Evolutionary conservation across 129 eudicot genomes (phyloP).

Genomic region (Chrysanthemum makinoi): DNA sequence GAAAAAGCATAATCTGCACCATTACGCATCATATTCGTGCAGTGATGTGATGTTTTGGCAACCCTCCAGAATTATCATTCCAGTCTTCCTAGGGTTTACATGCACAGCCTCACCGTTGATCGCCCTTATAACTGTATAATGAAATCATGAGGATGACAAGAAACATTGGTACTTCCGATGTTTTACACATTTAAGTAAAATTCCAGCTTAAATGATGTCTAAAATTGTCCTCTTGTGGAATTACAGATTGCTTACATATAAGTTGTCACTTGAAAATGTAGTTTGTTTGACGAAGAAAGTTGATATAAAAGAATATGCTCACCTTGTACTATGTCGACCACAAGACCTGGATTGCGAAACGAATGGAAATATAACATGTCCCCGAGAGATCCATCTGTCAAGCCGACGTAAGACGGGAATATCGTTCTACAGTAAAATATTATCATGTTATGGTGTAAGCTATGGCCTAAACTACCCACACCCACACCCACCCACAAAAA

Average conservation of each 20-base stretch:
- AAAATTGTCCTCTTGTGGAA: background rate
- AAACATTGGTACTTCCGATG: background rate
- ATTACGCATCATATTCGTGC: slow-evolving; percentile 97
- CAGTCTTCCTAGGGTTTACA: slow-evolving; percentile 80
- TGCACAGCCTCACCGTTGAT: slow-evolving; percentile 86
- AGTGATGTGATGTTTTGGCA: slow-evolving; percentile 95
- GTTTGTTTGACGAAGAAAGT: slow-evolving; percentile 14
- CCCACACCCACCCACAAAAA: too few relatives aligned
- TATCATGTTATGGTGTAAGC: slow-evolving; percentile 3
- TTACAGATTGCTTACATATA: background rate
- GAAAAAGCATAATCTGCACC: slow-evolving; percentile 90
- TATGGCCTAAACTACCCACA: background rate
- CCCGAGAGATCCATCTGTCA: slow-evolving; percentile 92
- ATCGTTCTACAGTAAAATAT: slow-evolving; percentile 49
- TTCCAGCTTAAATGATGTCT: background rate
- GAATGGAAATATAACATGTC: slow-evolving; percentile 96
- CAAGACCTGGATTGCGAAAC: slow-evolving; percentile 73
- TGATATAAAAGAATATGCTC: background rate
- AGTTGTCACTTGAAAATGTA: background rate
- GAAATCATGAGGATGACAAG: background rate
- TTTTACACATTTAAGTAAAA: background rate
- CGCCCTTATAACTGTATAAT: slow-evolving; percentile 62
- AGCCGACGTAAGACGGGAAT: slow-evolving; percentile 85
- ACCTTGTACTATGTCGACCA: slow-evolving; percentile 88
- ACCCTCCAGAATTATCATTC: slow-evolving; percentile 89